These are phyloP conservation scores for Singerocomus inundabilis DNA, from an alignment of 1,284 basidiomycete genomes.

Conservation along the genomic window DNA sequence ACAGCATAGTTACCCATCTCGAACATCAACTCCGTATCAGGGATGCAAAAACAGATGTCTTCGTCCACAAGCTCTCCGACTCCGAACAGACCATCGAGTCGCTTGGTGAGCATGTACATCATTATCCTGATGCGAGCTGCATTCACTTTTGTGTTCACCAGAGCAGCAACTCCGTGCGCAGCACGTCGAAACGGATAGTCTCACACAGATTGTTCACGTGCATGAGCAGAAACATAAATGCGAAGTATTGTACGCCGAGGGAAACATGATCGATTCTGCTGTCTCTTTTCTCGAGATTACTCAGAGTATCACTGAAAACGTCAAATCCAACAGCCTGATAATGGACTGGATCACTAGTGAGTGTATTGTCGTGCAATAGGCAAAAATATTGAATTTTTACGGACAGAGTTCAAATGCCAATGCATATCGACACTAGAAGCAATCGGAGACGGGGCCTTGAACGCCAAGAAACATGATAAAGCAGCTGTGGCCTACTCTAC, in stretches of 20 bases:
- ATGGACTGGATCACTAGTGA: slow-evolving; percentile 8
- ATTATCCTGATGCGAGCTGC: no score
- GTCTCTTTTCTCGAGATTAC: background rate
- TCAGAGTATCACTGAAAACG: background rate
- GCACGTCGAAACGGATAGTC: background rate
- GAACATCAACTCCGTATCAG: no score
- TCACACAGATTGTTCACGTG: background rate
- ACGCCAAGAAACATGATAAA: background rate
- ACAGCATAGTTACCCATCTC: no score
- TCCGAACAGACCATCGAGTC: no score
- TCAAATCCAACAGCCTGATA: background rate
- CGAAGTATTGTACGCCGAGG: slow-evolving; percentile 1
- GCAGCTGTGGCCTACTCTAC: no score
- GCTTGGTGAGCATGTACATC: no score
- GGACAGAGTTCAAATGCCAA: slow-evolving; percentile 7
- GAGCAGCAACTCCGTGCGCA: background rate
- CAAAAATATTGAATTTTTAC: background rate
- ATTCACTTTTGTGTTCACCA: no score
- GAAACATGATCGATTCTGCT: slow-evolving; percentile 1
- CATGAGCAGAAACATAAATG: slow-evolving; percentile 8
- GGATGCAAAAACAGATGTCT: no score
- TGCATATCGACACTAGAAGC: slow-evolving; percentile 3
- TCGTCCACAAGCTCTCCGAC: no score
- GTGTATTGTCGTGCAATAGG: background rate
- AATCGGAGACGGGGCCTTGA: slow-evolving; percentile 4